Evolutionary conservation across 345 rosid genomes (phyloP).

Genomic region (Raphanus sativus): DNA sequence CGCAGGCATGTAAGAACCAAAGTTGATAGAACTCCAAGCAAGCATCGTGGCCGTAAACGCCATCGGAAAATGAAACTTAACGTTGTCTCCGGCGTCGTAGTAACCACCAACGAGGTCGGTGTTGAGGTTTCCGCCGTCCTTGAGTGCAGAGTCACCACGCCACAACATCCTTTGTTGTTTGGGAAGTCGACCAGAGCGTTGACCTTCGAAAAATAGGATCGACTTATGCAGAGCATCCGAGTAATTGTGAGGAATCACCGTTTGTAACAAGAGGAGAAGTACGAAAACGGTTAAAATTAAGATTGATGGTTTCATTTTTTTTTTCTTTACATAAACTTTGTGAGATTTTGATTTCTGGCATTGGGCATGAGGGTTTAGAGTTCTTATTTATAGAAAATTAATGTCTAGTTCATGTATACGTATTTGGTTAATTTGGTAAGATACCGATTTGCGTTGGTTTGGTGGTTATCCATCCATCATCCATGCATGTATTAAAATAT

Average conservation of each 20-base stretch:
- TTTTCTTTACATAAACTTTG: neutral
- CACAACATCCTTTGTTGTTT: slow-evolving; percentile 62
- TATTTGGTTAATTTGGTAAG: slow-evolving; percentile 16
- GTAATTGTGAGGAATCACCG: slow-evolving; percentile 54
- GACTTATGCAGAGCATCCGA: slow-evolving; percentile 72
- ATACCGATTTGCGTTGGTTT: slow-evolving; percentile 1
- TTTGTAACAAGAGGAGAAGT: slow-evolving; percentile 16
- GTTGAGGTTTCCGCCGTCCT: slow-evolving; percentile 63
- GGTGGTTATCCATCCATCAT: neutral
- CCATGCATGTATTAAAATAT: neutral
- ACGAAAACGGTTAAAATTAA: neutral
- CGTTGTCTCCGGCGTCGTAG: slow-evolving; percentile 94
- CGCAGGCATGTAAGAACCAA: slow-evolving; percentile 65
- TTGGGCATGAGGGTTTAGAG: neutral
- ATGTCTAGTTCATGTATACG: neutral
- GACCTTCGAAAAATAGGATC: slow-evolving; percentile 95
- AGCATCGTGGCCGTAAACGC: slow-evolving; percentile 86
- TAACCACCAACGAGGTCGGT: slow-evolving; percentile 81
- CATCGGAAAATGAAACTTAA: slow-evolving; percentile 92
- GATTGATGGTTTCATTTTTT: neutral
- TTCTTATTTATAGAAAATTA: slow-evolving; percentile 20
- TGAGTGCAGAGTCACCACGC: slow-evolving; percentile 69
- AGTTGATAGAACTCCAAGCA: slow-evolving; percentile 85
- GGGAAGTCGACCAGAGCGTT: slow-evolving; percentile 80
- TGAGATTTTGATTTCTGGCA: slow-evolving; percentile 7